phyloP scores from a whole-genome alignment of 2,329 filamentous ascomycete genomes.

The Penicillium sp. region DNA sequence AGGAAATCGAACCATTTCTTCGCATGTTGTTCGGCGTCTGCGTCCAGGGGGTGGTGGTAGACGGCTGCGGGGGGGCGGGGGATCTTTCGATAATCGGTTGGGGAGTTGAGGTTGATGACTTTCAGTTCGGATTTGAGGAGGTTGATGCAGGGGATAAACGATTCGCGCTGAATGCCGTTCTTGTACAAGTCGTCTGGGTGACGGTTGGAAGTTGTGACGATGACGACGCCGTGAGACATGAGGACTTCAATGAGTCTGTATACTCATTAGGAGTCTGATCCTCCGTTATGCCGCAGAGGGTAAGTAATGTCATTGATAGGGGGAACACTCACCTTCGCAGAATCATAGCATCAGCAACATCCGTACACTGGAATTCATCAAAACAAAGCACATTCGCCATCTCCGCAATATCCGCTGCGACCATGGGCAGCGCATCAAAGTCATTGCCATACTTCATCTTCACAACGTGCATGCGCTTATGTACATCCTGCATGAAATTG shows the following conservation, averaged over 20 bases:
- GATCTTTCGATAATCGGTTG: slow-evolving; percentile 96
- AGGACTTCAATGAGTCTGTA: slow-evolving; percentile 74
- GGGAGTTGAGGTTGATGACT: slow-evolving; percentile 91
- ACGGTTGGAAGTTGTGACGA: slow-evolving; percentile 95
- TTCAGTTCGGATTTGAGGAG: slow-evolving; percentile 80
- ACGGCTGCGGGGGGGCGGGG: slow-evolving; percentile 88
- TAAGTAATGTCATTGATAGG: background rate
- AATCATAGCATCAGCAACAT: slow-evolving; percentile 99
- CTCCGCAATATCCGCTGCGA: slow-evolving; percentile 91
- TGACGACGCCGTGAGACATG: slow-evolving; percentile 94
- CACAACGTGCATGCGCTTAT: slow-evolving; percentile 83
- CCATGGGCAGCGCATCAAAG: slow-evolving; percentile 84
- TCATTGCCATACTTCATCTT: slow-evolving; percentile 88
- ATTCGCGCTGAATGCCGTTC: slow-evolving; percentile 94
- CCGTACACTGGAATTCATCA: slow-evolving; percentile 98
- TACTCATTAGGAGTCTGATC: slow-evolving; percentile 23
- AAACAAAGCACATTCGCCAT: slow-evolving; percentile 87
- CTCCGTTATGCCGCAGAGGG: background rate
- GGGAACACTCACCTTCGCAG: slow-evolving; percentile 63
- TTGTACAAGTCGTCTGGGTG: slow-evolving; percentile 96
- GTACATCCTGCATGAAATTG: slow-evolving; percentile 99
- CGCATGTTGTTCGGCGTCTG: slow-evolving; percentile 73
- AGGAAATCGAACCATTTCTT: slow-evolving; percentile 96
- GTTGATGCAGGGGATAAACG: slow-evolving; percentile 92
- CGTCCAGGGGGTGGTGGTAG: slow-evolving; percentile 85